Base-by-base conservation (phyloP, 2,329 filamentous ascomycete species). In the Lachnum nothofagi region DNA sequence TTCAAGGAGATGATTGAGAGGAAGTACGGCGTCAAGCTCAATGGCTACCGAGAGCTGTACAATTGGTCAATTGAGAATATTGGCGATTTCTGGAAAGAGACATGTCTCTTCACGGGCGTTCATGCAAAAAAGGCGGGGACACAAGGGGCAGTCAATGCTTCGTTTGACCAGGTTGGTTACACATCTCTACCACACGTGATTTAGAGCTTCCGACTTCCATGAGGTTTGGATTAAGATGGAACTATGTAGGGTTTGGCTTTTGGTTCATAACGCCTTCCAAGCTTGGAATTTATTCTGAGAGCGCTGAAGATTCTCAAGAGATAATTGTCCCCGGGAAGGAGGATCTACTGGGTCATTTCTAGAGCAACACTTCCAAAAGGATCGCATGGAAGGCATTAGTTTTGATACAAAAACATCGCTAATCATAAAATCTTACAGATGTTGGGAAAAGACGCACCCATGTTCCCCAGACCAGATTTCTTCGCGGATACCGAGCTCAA, bases 401-500 rank as follows among this genome's bases (percentile, higher is more conserved):
- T 27, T 27, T 27, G 25, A 6, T 12, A 27, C 12, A 6, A 6
- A 6, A 27, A 12, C 25, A 27, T 6, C 25, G 6, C 6, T 27
- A 27, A 31, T 42, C 42, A 31, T 45, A 20, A 22, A n/a, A 8
- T 4, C 14, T 20, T 20, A 14, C 60, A 91, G 83, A 85, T 88
- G 35, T 72, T 95, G 16, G 79, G 86, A 20, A 65, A 77, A 34
- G 68, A 79, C 46, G 77, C 82, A 5, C 74, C 80, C 40, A 86
- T 97, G 77, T 97, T 90, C 61, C 91, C 91, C 20, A 83, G 89
- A 20, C 91, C 91, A 6, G 73, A 83, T 51, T 97, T 95, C 74
- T 97, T 96, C 67, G 68, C 81, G 48, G 85, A 84, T 8, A 79
- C 87, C 12, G 82, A 75, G 49, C 75, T 97, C 56, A 98, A 97